Evolutionary conservation across 805 yeast species (phyloP), one percentile per base, ranked within the genome.

Genomic region (Candida manassasensis): DNA sequence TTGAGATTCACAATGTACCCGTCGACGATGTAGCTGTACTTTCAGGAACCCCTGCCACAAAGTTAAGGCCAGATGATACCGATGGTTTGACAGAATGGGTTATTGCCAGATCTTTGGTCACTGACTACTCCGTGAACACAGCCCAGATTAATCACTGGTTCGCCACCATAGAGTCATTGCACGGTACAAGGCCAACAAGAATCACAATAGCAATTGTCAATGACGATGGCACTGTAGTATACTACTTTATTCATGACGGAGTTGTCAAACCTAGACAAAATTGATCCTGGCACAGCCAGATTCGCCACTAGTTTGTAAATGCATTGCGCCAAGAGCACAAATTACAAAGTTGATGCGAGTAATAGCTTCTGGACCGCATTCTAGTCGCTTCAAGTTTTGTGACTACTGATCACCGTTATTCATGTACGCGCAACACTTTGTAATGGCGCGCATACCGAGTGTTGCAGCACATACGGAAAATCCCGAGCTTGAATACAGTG

Each of bases 211-310:
- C 75, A 0, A 61, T 82, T 6, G 69, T 74, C 2, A 78, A 74
- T 45, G 71, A 71, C 37, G 93, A 83, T 51, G 81, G 86, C 2
- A 79, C 88, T 0, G 67, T 80, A 13, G 81, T 81, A n/a, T 83
- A 77, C 46, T 82, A 83, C 53, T 73, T 75, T 51, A 65, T 79
- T 12, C 76, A 80, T 52, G 77, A 76, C 46, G 89, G 89, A 3
- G 56, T 81, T 7, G 75, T 69, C 21, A 76, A 76, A 51, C 89
- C 89, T 1, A 67, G 73, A 39, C 75, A 72, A 47, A 75, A 75
- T 42, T 77, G 45, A 51, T 24, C 12, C 27, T 24, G 12, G 27
- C 9, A 11, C 12, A n/a, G n/a, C n/a, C n/a, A 9, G 13, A 19
- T 5, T 8, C 16, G 6, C 7, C n/a, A n/a, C n/a, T n/a, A n/a